phyloP scores from a whole-genome alignment of 148 eudicot species.

The Mesembryanthemum crystallinum region DNA sequence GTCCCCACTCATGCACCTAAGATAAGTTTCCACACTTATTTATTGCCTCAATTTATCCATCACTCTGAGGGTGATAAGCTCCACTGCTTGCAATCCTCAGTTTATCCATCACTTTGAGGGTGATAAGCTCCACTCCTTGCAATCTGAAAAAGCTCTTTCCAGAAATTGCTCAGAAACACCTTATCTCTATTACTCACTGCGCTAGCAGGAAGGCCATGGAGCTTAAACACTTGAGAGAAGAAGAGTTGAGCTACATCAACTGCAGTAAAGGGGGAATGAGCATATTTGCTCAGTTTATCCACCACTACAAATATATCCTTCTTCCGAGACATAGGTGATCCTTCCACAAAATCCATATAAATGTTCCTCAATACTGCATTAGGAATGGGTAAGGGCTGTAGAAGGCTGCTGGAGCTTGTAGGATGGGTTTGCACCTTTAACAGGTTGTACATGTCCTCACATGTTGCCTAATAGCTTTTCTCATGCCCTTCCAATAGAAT shows the following conservation, averaged over 20 bases:
- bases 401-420: too few species aligned
- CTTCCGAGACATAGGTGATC: too few species aligned
- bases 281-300: background rate
- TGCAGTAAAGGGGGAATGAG: slow-evolving; percentile 4
- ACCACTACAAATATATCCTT: too few species aligned
- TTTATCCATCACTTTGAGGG: background rate
- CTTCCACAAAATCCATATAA: too few species aligned
- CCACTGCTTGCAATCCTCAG: background rate
- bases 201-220: background rate
- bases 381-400: too few species aligned
- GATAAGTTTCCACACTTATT: background rate
- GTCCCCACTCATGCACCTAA: background rate
- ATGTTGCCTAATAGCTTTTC: background rate
- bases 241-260: background rate
- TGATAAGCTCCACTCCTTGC: background rate
- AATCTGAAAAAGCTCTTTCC: background rate
- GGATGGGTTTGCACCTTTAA: background rate
- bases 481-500: background rate
- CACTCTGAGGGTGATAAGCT: background rate
- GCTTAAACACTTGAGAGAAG: background rate
- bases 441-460: background rate
- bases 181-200: background rate
- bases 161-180: background rate
- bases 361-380: too few species aligned
- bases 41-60: background rate